A percentile compares a stretch with the other conserved stretches of the same genome.
phyloP scores from a whole-genome alignment of 1,284 basidiomycete species.

The Ceratobasidium sp. region DNA sequence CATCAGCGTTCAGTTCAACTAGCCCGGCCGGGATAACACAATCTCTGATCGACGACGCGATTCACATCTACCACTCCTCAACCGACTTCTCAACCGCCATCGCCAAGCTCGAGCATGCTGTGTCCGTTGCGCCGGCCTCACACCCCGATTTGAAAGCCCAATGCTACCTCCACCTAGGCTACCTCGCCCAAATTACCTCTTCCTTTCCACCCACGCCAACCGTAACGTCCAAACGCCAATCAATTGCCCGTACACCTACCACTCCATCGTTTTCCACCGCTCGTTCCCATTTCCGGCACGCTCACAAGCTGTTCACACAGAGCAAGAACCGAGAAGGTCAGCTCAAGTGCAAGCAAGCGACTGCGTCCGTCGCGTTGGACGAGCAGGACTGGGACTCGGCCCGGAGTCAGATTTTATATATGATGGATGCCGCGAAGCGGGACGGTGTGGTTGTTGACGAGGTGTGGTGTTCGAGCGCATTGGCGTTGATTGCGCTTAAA shows the following conservation, averaged over 20 bases:
- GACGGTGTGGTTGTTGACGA: conserved; percentile 31
- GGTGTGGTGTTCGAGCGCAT: conserved; percentile 38
- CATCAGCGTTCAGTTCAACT: background rate
- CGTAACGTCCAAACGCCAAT: background rate
- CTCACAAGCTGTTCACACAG: conserved; percentile 27
- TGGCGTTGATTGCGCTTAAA: conserved; percentile 37
- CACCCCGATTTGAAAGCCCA: conserved; percentile 40
- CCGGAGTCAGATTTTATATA: conserved; percentile 40
- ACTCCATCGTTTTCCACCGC: conserved; percentile 28
- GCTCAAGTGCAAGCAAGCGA: conserved; percentile 35
- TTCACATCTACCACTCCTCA: conserved; percentile 59
- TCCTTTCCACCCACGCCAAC: conserved; percentile 10
- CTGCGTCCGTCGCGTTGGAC: conserved; percentile 36
- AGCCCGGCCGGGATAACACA: conserved; percentile 19
- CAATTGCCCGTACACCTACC: background rate
- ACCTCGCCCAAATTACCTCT: conserved; percentile 29
- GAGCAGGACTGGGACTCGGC: conserved; percentile 42
- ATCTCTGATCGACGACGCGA: conserved; percentile 49
- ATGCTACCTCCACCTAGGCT: conserved; percentile 36
- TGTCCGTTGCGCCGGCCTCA: conserved; percentile 17
- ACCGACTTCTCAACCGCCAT: conserved; percentile 59
- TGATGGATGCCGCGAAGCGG: conserved; percentile 37
- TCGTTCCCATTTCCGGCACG: conserved; percentile 37
- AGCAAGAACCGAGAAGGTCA: conserved; percentile 28
- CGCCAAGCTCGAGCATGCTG: conserved; percentile 57